Evolutionary conservation across 2,329 filamentous ascomycete genomes (phyloP).

Genomic region (Emmonsiellopsis sp.): DNA sequence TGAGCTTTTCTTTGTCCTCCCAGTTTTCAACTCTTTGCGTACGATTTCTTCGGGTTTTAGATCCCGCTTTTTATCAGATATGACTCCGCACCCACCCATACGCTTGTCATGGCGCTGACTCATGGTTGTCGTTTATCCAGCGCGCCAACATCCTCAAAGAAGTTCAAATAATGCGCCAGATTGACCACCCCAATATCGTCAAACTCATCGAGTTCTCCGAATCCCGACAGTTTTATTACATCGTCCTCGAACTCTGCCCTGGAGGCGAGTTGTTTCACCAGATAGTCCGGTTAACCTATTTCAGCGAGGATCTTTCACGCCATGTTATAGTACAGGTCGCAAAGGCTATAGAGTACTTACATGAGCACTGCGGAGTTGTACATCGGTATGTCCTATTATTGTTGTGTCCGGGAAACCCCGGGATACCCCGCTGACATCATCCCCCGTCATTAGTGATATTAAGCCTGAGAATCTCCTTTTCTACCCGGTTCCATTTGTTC

Average conservation of each 20-base stretch:
- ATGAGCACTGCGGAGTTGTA: slow-evolving; percentile 90
- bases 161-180: slow-evolving; percentile 94
- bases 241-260: slow-evolving; percentile 86
- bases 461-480: slow-evolving; percentile 97
- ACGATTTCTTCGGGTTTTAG: background rate
- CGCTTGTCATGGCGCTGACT: slow-evolving; percentile 18
- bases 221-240: slow-evolving; percentile 92
- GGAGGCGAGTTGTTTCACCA: slow-evolving; percentile 97
- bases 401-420: slow-evolving; percentile 5
- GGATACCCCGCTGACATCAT: slow-evolving; percentile 24
- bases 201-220: slow-evolving; percentile 90
- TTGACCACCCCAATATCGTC: slow-evolving; percentile 94
- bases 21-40: slow-evolving; percentile 8
- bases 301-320: slow-evolving; percentile 88
- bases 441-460: slow-evolving; percentile 60
- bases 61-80: background rate
- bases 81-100: background rate
- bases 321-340: slow-evolving; percentile 94
- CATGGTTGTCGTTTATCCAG: slow-evolving; percentile 39
- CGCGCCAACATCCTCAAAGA: slow-evolving; percentile 96
- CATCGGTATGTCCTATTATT: slow-evolving; percentile 62
- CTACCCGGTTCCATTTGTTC: slow-evolving; percentile 72
- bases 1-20: slow-evolving; percentile 48
- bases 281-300: slow-evolving; percentile 95
- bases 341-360: slow-evolving; percentile 85